phyloP scores from a whole-genome alignment of 192 early-diverging fungal genomes.

The Backusella australiensis region DNA sequence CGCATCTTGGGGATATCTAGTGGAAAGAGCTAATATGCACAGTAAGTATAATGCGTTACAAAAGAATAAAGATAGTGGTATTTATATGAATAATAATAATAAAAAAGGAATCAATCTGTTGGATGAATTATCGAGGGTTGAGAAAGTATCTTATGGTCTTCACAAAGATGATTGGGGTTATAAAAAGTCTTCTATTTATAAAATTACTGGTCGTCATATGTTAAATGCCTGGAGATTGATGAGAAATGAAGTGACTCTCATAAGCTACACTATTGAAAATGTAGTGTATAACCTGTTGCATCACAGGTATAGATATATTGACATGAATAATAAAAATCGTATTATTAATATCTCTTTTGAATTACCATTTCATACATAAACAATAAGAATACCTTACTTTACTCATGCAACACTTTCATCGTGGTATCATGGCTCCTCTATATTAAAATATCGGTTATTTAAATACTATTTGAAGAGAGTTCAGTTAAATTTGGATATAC shows the following conservation, averaged over 20 bases:
- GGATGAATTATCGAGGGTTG: constrained; percentile 25
- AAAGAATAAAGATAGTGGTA: not conserved
- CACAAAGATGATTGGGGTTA: constrained; percentile 50
- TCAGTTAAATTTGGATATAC: constrained; percentile 62
- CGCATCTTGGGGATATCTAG: constrained; percentile 87
- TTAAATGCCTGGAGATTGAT: constrained; percentile 90
- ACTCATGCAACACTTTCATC: constrained; percentile 49
- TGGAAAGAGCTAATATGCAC: constrained; percentile 36
- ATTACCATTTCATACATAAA: not conserved
- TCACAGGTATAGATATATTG: constrained; percentile 46
- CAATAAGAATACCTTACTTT: constrained; percentile 64
- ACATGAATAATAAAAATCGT: constrained; percentile 4
- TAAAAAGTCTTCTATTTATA: constrained; percentile 62
- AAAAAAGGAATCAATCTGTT: constrained; percentile 26
- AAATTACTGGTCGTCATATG: constrained; percentile 72
- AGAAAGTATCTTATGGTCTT: not conserved
- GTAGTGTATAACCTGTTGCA: constrained; percentile 69
- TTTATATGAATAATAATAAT: not conserved
- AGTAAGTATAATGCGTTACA: constrained; percentile 19
- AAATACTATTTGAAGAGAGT: constrained; percentile 69
- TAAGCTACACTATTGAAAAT: constrained; percentile 79
- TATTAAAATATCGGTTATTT: constrained; percentile 59
- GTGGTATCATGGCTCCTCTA: constrained; percentile 61
- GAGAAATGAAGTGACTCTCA: constrained; percentile 70
- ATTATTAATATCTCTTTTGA: constrained; percentile 5